Evolutionary conservation across 2,329 filamentous ascomycete genomes (phyloP).

Genomic region (Cladosporium colombiae): DNA sequence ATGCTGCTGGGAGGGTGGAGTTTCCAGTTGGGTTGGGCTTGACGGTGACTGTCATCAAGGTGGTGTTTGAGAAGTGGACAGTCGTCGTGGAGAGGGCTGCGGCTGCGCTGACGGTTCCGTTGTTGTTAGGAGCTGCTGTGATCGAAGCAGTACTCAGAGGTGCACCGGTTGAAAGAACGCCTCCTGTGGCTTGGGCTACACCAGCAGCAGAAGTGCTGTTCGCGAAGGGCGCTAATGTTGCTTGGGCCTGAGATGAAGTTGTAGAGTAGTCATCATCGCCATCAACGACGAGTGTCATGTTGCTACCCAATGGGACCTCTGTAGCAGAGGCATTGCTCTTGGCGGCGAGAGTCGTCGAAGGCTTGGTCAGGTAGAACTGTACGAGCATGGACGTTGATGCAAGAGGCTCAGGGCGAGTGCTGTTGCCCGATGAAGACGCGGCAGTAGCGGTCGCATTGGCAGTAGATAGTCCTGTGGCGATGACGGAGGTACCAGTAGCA

Average conservation of each 20-base stretch:
- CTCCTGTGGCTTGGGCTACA: slow-evolving; percentile 9
- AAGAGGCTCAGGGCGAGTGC: slow-evolving; percentile 57
- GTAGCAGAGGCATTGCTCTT: background rate
- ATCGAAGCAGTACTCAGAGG: background rate
- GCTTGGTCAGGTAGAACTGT: slow-evolving; percentile 3
- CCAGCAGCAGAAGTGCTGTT: slow-evolving; percentile 6
- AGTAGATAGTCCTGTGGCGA: slow-evolving; percentile 1
- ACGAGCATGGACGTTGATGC: slow-evolving; percentile 11
- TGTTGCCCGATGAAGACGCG: slow-evolving; percentile 91
- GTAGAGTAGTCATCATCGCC: slow-evolving; percentile 3
- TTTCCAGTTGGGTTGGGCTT: slow-evolving; percentile 4
- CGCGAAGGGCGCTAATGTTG: background rate
- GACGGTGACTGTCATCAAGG: background rate
- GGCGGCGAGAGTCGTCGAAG: background rate
- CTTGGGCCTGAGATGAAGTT: background rate
- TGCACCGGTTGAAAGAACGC: background rate
- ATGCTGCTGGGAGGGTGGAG: slow-evolving; percentile 3
- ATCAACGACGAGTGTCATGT: slow-evolving; percentile 10
- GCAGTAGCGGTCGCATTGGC: slow-evolving; percentile 67
- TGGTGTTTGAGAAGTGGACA: slow-evolving; percentile 1
- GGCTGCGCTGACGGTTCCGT: background rate
- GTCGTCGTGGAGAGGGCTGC: background rate
- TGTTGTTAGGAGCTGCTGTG: background rate
- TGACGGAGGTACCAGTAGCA: slow-evolving; percentile 7
- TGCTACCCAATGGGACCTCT: slow-evolving; percentile 8